Conservation (phyloP, 1,284 basidiomycete species). For the Ceratobasidium sp. region DNA sequence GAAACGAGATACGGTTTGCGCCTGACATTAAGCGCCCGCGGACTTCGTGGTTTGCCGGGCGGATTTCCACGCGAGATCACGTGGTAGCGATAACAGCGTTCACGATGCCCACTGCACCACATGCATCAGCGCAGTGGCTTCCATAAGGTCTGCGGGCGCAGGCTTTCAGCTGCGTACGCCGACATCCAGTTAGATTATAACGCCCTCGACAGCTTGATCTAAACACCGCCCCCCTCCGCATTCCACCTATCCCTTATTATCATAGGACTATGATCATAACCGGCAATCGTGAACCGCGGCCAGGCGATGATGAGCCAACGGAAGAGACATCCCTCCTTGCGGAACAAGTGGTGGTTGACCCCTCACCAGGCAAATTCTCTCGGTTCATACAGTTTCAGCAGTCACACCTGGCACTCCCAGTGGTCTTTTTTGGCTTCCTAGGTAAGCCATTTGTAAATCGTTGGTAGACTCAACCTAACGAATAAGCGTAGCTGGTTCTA, state of each 20-base stretch:
- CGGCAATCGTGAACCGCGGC: neutral
- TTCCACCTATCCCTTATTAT: neutral
- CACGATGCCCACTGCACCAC: neutral
- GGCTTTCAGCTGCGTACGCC: neutral
- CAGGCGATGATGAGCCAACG: constrained; percentile 20
- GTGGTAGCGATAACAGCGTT: neutral
- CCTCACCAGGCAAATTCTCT: neutral
- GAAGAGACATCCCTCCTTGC: constrained; percentile 32
- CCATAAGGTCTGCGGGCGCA: neutral
- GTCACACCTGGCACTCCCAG: constrained; percentile 23
- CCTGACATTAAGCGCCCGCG: too few species aligned
- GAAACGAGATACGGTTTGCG: too few species aligned
- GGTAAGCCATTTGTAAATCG: neutral
- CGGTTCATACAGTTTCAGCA: constrained; percentile 18
- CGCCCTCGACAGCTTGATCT: neutral
- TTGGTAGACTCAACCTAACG: neutral
- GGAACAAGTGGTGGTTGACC: neutral
- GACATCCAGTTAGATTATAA: neutral
- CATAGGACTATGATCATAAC: constrained; percentile 1
- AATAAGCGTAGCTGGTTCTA: neutral
- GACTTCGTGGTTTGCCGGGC: too few species aligned
- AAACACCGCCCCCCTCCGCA: neutral
- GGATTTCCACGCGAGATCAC: neutral
- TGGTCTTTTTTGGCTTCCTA: constrained; percentile 26
- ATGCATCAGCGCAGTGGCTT: constrained; percentile 37